Evolutionary conservation across 306 rosid genomes (phyloP), one percentile per base, ranked within the genome.

Genomic region (Cucurbita moschata): DNA sequence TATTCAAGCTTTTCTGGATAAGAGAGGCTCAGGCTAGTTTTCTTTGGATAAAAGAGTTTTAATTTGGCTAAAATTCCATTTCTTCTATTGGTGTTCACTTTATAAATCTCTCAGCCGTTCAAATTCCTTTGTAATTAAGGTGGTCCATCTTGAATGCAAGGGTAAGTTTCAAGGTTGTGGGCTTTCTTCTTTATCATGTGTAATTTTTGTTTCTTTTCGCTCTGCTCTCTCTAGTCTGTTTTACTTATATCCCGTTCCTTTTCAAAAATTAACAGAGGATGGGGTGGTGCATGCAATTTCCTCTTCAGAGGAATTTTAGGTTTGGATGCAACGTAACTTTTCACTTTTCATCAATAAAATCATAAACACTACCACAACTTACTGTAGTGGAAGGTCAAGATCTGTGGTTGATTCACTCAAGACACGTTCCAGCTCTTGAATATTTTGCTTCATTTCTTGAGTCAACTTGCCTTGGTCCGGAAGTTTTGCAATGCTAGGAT

Each of bases 381-480:
- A 94, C 98, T 71, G 82, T 75, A 87, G 81, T 61, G 97, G 97
- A 83, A 94, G 97, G 87, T 90, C 97, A 42, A 80, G 89, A 82
- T 94, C 98, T 47, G 94, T 81, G 43, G 95, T 84, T 74, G 90
- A 79, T 86, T 94, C 98, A 87, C 98, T 94, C 53, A 94, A 86
- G 78, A 94, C 82, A 53, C 82, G 90, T 90, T 94, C 98, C 83
- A 94, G 79, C 68, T 94, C 98, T 82, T 94, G 98, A 79, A 94
- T 94, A 77, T 82, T 90, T 85, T 86, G 97, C 77, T 76, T 94
- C 86, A 94, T n/a, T 77, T 90, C 87, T 51, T 87, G 87, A 78
- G 97, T 83, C 82, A 94, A 82, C 82, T 85, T 82, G 77, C 86
- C 90, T 54, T 90, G 96, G 59, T 85, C 68, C 73, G 86, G 89